Conservation (phyloP, 2,329 filamentous ascomycete genomes). For the Colletotrichum melonis region DNA sequence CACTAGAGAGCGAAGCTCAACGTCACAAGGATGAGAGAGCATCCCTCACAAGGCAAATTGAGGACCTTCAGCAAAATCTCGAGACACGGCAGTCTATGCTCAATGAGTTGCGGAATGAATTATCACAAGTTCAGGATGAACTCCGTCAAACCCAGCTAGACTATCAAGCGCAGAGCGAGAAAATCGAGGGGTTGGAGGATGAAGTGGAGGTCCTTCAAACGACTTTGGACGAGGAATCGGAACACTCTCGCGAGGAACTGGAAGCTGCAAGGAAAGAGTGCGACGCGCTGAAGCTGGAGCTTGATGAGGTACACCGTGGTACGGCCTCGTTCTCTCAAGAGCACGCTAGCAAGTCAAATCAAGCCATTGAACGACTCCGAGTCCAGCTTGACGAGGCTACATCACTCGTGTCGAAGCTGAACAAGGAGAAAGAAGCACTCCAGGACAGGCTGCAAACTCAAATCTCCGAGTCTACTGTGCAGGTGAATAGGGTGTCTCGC, state of each 20-base stretch:
- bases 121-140: constrained; percentile 75
- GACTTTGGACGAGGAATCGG: constrained; percentile 72
- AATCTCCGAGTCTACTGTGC: constrained; percentile 67
- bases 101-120: constrained; percentile 73
- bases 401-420: constrained; percentile 32
- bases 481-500: constrained; percentile 65
- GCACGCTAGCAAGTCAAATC: constrained; percentile 36
- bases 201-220: constrained; percentile 80
- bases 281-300: constrained; percentile 55
- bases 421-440: constrained; percentile 51
- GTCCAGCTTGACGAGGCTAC: constrained; percentile 33
- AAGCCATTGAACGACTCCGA: constrained; percentile 48
- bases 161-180: constrained; percentile 71
- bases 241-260: constrained; percentile 64
- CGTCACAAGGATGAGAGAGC: constrained; percentile 79
- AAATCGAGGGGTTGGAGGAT: constrained; percentile 76
- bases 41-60: constrained; percentile 77
- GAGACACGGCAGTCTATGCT: constrained; percentile 73
- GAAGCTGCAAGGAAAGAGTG: constrained; percentile 57
- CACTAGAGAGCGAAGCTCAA: constrained; percentile 76
- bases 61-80: constrained; percentile 78
- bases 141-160: constrained; percentile 75
- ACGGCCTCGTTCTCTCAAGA: constrained; percentile 30
- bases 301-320: constrained; percentile 46
- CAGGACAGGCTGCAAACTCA: constrained; percentile 64